Base-by-base conservation (phyloP, 495 filamentous ascomycete species). In the Acidomyces sp. region DNA sequence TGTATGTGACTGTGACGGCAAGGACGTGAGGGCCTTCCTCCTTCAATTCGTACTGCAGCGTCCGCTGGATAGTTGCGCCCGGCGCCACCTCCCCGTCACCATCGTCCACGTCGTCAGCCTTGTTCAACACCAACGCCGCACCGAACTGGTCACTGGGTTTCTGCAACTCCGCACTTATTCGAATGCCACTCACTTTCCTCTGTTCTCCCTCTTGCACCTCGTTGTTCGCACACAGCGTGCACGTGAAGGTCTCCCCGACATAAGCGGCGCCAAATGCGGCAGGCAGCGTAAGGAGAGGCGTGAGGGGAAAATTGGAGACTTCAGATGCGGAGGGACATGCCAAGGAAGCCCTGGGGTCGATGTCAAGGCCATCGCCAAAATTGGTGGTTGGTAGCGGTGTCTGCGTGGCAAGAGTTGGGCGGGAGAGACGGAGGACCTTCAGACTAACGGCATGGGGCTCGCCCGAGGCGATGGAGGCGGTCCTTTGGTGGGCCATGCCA, bases 21-120 rank as follows among this genome's bases (percentile, higher is more conserved):
- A 97, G 67, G 11, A 93, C 79, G 58, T 97, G 88, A 48, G 77
- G 82, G 4, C 92, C 90, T 58, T 95, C 88, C 55, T 96, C 90
- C 49, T 85, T 85, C 15, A 97, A 67, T 55, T 93, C 82, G 59
- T 86, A 88, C 26, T 73, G 68, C 3, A 95, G 73, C 29, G 93
- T 84, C 46, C 74, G 78, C 56, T 94, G 87, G 23, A 93, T 52
- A 21, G 83, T 84, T 45, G 74, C 60, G n/a, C 74, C 75, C 3
- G 75, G 71, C 3, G 65, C 58, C 10, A 92, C 60, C 28, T 76
- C 75, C 1, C 64, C 62, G n/a, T 42, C 55, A 32, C 34, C 45
- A n/a, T 45, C 55, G 9, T 48, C 50, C 11, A 48, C 43, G 45
- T 53, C 61, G 15, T 57, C 57, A 13, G 58, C 54, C 2, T 55